These are phyloP conservation scores for Diaporthe citri DNA, from an alignment of 2,329 filamentous ascomycete species.

Conservation along the genomic window DNA sequence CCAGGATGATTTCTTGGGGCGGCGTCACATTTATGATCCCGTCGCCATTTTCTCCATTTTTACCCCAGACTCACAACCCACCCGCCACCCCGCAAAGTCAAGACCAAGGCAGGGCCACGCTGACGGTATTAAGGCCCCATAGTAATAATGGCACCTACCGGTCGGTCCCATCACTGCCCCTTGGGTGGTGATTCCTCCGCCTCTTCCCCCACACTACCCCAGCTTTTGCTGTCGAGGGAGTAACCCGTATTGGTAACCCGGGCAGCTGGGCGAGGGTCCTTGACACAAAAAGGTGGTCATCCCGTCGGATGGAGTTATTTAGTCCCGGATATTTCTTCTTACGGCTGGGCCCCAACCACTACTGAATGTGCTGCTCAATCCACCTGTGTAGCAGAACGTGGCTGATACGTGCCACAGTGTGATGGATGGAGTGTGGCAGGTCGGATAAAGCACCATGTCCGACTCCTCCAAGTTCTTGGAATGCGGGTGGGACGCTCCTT, in stretches of 20 bases:
- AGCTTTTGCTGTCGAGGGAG: background rate
- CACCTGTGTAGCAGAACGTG: background rate
- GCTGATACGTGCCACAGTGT: background rate
- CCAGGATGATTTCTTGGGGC: background rate
- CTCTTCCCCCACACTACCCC: constrained; percentile 18
- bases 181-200: background rate
- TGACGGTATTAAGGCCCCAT: background rate
- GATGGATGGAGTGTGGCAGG: no score
- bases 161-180: background rate
- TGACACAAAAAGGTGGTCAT: background rate
- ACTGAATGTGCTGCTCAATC: background rate
- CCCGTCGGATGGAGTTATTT: background rate
- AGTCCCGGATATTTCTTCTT: background rate
- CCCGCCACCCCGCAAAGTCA: constrained; percentile 7
- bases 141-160: constrained; percentile 10
- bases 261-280: background rate
- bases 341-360: background rate
- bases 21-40: background rate
- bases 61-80: constrained; percentile 21
- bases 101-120: background rate
- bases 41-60: constrained; percentile 13
- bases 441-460: constrained; percentile 1
- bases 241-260: constrained; percentile 3
- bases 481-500: background rate
- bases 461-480: background rate